Evolutionary conservation across 2,329 filamentous ascomycete species (phyloP), one percentile per base, ranked within the genome.

Genomic region (Colletotrichum agaves): DNA sequence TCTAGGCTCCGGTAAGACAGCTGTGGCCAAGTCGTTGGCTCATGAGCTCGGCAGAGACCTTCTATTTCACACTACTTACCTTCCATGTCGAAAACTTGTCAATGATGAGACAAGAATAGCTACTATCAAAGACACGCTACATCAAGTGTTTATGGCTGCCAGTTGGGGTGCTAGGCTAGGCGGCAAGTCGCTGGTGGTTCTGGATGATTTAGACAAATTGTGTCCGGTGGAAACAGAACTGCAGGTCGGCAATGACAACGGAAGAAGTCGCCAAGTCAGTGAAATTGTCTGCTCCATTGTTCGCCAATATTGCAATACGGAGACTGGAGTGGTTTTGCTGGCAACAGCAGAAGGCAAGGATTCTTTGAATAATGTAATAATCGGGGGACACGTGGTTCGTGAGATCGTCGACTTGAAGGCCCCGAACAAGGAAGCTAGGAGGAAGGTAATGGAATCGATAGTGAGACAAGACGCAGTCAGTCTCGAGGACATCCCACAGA

Each of bases 291-390:
- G 93, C 75, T 89, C 91, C 1, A 90, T 96, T 71, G 92, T 95
- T 0, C 88, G 90, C 63, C 92, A 98, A 75, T 94, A 95, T 76
- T 97, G 94, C 76, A 89, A 88, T 0, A 86, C 88, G 69, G 90
- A 93, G 68, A 93, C 91, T 69, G 90, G 91, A 2, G 92, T 99
- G 13, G 93, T 97, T 4, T 80, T 99, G 59, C 84, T 99, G 10
- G 94, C 93, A 4, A 98, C 95, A 19, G 94, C 95, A 0, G 94
- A 97, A 78, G 91, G 91, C 17, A 99, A 99, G 76, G 96, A 99
- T 71, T 91, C 93, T 0, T 82, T 99, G 56, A 96, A 99, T 78
- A 94, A 93, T 72, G 89, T 97, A 15, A 88, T 99, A 59, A 89
- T 98, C 64, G 93, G 95, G 21, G 93, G 94, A 1, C 95, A 98